phyloP scores from a whole-genome alignment of 805 yeast species.

The Suhomyces canberraensis region DNA sequence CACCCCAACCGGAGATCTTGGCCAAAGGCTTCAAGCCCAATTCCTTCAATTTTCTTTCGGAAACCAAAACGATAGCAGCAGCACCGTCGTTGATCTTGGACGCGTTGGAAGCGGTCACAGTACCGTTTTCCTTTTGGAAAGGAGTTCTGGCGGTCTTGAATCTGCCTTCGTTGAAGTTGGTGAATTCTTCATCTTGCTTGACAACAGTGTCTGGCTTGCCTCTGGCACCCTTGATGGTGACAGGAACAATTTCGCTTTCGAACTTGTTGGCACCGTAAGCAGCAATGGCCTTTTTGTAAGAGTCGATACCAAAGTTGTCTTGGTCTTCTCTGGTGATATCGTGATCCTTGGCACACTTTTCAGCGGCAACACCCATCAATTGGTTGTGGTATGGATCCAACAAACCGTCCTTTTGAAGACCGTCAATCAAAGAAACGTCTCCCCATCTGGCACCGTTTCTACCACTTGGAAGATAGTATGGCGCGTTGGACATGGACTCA shows the following conservation, averaged over 20 bases:
- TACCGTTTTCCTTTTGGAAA: constrained; percentile 90
- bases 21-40: constrained; percentile 87
- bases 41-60: constrained; percentile 81
- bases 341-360: constrained; percentile 89
- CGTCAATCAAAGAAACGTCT: constrained; percentile 75
- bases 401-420: constrained; percentile 88
- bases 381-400: constrained; percentile 83
- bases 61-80: constrained; percentile 87
- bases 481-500: constrained; percentile 95
- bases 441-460: constrained; percentile 92
- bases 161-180: constrained; percentile 73
- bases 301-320: constrained; percentile 80
- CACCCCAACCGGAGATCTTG: constrained; percentile 92
- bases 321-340: constrained; percentile 76
- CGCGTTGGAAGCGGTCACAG: constrained; percentile 96
- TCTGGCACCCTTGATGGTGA: constrained; percentile 84
- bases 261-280: constrained; percentile 85
- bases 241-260: constrained; percentile 75
- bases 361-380: constrained; percentile 98
- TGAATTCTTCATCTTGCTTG: constrained; percentile 77
- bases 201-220: constrained; percentile 79
- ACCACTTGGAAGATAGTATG: constrained; percentile 84
- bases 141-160: constrained; percentile 87
- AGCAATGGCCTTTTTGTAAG: constrained; percentile 81
- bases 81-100: constrained; percentile 97